phyloP scores from a whole-genome alignment of 495 filamentous ascomycete species.

The Penicillium antarcticum region DNA sequence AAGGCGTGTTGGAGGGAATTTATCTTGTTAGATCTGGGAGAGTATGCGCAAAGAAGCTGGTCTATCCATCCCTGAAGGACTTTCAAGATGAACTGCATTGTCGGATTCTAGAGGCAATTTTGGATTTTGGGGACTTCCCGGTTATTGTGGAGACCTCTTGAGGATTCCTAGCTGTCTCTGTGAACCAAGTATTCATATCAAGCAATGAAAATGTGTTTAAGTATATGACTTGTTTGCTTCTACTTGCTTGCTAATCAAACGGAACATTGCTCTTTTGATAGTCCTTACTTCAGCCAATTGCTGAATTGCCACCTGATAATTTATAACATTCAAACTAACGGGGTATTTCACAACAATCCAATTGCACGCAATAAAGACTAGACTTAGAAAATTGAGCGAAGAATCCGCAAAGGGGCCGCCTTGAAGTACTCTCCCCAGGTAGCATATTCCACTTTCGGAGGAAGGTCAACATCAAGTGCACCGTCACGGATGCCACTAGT shows the following conservation, averaged over 20 bases:
- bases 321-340: too few species aligned
- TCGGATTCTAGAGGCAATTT: too few species aligned
- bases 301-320: too few species aligned
- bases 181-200: too few species aligned
- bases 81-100: background rate
- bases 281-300: too few species aligned
- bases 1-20: background rate
- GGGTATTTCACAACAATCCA: too few species aligned
- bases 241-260: too few species aligned
- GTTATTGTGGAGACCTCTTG: constrained; percentile 15
- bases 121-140: constrained; percentile 16
- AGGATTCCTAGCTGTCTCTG: too few species aligned
- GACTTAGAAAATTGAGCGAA: constrained; percentile 35
- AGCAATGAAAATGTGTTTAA: too few species aligned
- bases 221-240: too few species aligned
- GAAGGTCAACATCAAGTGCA: constrained; percentile 22
- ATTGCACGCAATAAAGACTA: too few species aligned
- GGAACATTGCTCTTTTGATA: too few species aligned
- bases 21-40: background rate
- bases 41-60: background rate
- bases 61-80: background rate
- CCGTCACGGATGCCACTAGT: constrained; percentile 20
- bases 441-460: constrained; percentile 22
- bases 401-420: constrained; percentile 22
- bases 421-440: constrained; percentile 27